Base-by-base conservation (phyloP, 2,329 filamentous ascomycete genomes). In the Lachnellula subtilissima region DNA sequence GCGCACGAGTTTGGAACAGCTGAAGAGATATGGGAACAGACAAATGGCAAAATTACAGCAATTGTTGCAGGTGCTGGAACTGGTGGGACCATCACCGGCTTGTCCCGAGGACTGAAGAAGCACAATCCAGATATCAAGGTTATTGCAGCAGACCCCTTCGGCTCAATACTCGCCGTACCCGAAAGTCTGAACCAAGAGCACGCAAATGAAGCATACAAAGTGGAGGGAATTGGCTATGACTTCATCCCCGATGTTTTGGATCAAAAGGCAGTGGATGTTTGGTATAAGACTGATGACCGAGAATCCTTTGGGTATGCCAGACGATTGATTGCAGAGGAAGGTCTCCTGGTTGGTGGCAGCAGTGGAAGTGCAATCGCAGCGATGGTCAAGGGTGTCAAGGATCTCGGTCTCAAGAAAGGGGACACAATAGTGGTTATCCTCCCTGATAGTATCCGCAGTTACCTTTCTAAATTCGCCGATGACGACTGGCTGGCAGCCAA, bases 401-500 rank as follows among this genome's bases (percentile, higher is more conserved):
- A 96, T 48, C 76, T 88, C 53, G 78, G 81, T n/a, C 81, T 96
- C 61, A 82, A 83, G 61, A 88, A 92, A 71, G 88, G 88, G 55
- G 92, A 99, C 69, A 84, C 91, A 1, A 84, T 97, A 0, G 94
- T 99, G 28, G 91, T 97, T 28, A 78, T 99, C 52, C 79, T 97
- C 17, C 95, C 94, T 1, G 94, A 99, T 73, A 96, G 91, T 76
- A 97, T 99, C 70, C 84, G 94, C 69, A 97, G 91, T 74, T 99
- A 99, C 73, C 84, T 99, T 25, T 93, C 88, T 76, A 99, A 99
- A 82, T 99, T 99, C 71, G 91, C 91, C 63, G 94, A 99, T 71
- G 95, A 99, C 70, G 94, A 97, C 77, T 99, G 94, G 95, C 86
- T 99, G 54, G 92, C 91, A 12, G 94, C 94, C 61, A 99, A 99